Conservation (phyloP, 1,284 basidiomycete genomes). For the Ustilago crameri region DNA sequence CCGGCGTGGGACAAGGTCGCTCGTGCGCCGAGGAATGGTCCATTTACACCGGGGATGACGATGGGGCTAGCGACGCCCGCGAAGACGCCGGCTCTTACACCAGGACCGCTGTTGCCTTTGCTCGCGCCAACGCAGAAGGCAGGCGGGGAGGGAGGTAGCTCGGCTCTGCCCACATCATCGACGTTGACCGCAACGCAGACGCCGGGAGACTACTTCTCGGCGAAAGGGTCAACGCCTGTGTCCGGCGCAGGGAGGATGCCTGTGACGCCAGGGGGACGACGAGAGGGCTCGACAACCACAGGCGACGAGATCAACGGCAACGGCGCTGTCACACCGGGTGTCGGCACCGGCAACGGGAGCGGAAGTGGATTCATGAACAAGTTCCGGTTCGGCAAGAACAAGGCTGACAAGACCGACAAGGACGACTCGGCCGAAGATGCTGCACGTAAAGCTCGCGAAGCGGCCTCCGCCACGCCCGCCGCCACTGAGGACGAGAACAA, state of each 20-base stretch:
- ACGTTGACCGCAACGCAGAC: constrained; percentile 11
- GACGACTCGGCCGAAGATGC: constrained; percentile 28
- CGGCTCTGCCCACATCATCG: constrained; percentile 25
- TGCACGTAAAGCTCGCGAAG: constrained; percentile 15
- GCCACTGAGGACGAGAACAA: constrained; percentile 9
- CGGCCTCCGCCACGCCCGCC: constrained; percentile 3
- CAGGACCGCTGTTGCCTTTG: constrained; percentile 24
- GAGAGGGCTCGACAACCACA: constrained; percentile 20
- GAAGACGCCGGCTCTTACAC: constrained; percentile 51
- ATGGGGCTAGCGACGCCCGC: constrained; percentile 54
- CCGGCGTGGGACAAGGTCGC: constrained; percentile 44
- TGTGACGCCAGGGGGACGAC: constrained; percentile 15
- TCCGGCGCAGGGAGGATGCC: constrained; percentile 4
- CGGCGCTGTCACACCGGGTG: constrained; percentile 15
- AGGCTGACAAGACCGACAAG: constrained; percentile 30
- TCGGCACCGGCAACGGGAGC: constrained; percentile 11
- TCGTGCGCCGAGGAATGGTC: constrained; percentile 22
- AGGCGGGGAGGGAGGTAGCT: constrained; percentile 14
- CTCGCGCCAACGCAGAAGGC: constrained; percentile 25
- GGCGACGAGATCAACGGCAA: constrained; percentile 31
- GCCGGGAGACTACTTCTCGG: constrained; percentile 50
- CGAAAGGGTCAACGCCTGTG: constrained; percentile 15
- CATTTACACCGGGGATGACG: constrained; percentile 67
- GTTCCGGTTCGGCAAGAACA: constrained; percentile 49
- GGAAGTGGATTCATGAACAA: constrained; percentile 54